Base-by-base conservation (phyloP, 2,329 filamentous ascomycete genomes). In the Xylaria sp. region DNA sequence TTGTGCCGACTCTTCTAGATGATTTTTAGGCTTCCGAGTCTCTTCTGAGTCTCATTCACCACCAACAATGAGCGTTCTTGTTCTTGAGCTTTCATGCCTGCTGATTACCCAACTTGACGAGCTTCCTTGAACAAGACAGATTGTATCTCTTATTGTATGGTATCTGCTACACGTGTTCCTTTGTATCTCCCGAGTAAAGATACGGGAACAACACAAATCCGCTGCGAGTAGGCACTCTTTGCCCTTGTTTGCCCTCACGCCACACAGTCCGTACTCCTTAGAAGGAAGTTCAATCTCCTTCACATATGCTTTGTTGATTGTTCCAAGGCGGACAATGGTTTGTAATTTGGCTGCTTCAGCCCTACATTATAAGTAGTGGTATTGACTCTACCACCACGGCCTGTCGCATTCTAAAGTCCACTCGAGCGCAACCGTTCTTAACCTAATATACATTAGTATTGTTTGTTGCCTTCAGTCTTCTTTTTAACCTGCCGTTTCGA, bases 271-370 rank as follows among this genome's bases (percentile, higher is more conserved):
- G 51, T 52, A 39, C 49, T 51, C 12, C 15, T 54, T 31, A 33
- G 10, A 48, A 46, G 31, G 41, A 58, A 41, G 20, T 51, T 31
- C 46, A 59, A 23, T 36, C 36, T 28, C 48, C 15, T 62, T 36
- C 52, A 31, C 13, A 49, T 25, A 60, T 55, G 41, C 49, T 23
- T 20, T 20, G 46, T 52, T 62, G 36, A 46, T 28, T 58, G 41
- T 28, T 36, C 52, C 20, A 62, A 33, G 52, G 46, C 61, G 46
- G 61, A 67, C 49, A 66, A 68, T 72, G 70, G 70, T 71, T 71
- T 71, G 70, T 71, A 69, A 60, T 68, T 60, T n/a, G 49, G 59
- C 63, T 59, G 49, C 46, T 66, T 51, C 55, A 67, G 49, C 59
- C 56, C 62, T 68, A 15, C 55, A 59, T 62, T 58, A 46, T 65